These are phyloP conservation scores for Graphiopsis chlorocephala DNA, from an alignment of 2,329 filamentous ascomycete species.

Conservation along the genomic window DNA sequence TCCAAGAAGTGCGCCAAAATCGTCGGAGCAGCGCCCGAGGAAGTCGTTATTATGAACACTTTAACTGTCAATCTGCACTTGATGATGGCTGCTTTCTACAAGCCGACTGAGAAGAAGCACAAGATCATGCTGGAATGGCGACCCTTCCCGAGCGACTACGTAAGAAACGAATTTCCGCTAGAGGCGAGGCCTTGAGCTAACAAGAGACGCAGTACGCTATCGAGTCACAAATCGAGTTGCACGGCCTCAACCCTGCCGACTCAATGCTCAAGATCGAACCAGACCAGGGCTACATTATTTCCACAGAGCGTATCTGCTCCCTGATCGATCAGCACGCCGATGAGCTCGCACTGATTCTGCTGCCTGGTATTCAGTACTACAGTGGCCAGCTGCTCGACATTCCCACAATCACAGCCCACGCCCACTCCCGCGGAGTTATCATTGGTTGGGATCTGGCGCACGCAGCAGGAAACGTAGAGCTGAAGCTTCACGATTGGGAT, in stretches of 20 bases:
- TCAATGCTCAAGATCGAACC: conserved; percentile 71
- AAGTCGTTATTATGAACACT: conserved; percentile 86
- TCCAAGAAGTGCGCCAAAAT: conserved; percentile 67
- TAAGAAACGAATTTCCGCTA: conserved; percentile 38
- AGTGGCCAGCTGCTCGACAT: conserved; percentile 89
- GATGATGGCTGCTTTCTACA: conserved; percentile 82
- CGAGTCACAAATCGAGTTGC: conserved; percentile 73
- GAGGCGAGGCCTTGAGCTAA: neutral
- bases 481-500: conserved; percentile 80
- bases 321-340: conserved; percentile 72
- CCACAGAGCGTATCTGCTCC: conserved; percentile 67
- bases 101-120: conserved; percentile 61
- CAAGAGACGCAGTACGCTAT: conserved; percentile 66
- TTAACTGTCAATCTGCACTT: conserved; percentile 78
- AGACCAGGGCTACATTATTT: conserved; percentile 59
- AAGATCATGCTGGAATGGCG: conserved; percentile 86
- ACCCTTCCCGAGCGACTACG: conserved; percentile 84
- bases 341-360: conserved; percentile 70
- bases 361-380: conserved; percentile 90
- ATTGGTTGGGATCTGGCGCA: conserved; percentile 90
- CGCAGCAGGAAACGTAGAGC: conserved; percentile 77
- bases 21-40: conserved; percentile 67
- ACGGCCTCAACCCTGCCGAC: conserved; percentile 63
- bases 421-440: conserved; percentile 65
- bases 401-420: conserved; percentile 71